These are phyloP conservation scores for Neltuma alba DNA, from an alignment of 306 rosid species.

Conservation along the genomic window DNA sequence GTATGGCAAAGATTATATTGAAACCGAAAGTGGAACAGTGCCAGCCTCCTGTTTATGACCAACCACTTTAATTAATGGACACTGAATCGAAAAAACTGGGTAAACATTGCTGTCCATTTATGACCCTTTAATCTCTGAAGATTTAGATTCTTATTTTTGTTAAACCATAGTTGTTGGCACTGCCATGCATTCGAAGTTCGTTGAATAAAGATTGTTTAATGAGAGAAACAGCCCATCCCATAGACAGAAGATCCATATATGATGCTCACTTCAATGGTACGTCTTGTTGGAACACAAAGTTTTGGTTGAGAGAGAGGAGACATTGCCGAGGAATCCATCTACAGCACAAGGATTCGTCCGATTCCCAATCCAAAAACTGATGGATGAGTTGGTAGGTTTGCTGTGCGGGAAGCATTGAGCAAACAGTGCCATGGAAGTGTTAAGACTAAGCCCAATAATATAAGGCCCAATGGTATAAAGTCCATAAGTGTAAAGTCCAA, in stretches of 20 bases:
- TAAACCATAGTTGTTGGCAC: background rate
- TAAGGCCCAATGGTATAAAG: no score
- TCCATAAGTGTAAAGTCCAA: no score
- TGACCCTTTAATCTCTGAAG: background rate
- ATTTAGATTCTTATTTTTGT: background rate
- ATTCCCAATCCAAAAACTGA: background rate
- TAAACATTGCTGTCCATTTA: background rate
- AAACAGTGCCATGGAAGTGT: background rate
- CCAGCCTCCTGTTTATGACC: background rate
- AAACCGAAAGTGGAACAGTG: background rate
- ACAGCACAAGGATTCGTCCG: background rate
- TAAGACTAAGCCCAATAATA: no score
- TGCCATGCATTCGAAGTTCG: background rate
- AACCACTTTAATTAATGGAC: background rate
- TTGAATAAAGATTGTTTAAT: background rate
- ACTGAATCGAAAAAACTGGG: background rate
- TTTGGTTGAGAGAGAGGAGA: slow-evolving; percentile 3
- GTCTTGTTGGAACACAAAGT: background rate
- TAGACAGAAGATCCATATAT: slow-evolving; percentile 10
- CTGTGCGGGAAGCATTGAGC: background rate
- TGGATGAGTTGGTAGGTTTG: background rate
- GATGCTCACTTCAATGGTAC: background rate
- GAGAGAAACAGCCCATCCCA: background rate
- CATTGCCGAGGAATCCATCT: background rate
- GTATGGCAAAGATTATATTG: background rate